Evolutionary conservation across 768 basidiomycete genomes (phyloP), one percentile per base, ranked within the genome.

Genomic region (Tylopilus balloui): DNA sequence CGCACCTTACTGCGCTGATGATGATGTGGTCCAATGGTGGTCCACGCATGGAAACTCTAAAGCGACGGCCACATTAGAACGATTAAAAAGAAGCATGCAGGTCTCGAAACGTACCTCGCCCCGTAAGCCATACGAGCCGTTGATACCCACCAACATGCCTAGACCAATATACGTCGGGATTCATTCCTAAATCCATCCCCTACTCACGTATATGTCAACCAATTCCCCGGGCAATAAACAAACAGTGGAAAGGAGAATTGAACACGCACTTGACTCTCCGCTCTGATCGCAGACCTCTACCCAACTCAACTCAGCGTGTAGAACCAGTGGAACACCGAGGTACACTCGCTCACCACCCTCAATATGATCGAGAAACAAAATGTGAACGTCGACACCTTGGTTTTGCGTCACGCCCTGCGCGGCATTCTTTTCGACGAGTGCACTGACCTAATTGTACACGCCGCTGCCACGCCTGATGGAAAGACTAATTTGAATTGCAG

Each of bases 381-480:
- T 3, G 78, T 66, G 44, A 69, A 66, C 3, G 78, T 59, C 20
- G 84, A 69, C 9, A 71, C 73, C 35, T 78, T 65, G 1, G 80
- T 73, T 69, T 83, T 84, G 63, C 79, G 78, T 73, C 19, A 81
- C 81, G 7, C 71, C 72, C 23, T 66, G 61, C 12, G 78, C 78
- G 31, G 79, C 81, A 20, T 69, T 65, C 45, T 66, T 70, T 14
- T 76, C 76, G 29, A 73, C 72, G 52, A n/a, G n/a, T 84, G 84
- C 25, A 82, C 65, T 9, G 81, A 80, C 29, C 75, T 80, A 54
- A 84, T 83, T 23, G 79, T 81, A 55, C 76, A 81, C 10, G 82
- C 83, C 29, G 82, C 81, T 14, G 83, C 84, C 50, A 84, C 78
- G 24, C 78, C 79, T 1, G 81, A 81, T 1, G 80, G 81, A 70